These are phyloP conservation scores for Colletotrichum simmondsii DNA, from an alignment of 2,329 filamentous ascomycete genomes.

Conservation along the genomic window DNA sequence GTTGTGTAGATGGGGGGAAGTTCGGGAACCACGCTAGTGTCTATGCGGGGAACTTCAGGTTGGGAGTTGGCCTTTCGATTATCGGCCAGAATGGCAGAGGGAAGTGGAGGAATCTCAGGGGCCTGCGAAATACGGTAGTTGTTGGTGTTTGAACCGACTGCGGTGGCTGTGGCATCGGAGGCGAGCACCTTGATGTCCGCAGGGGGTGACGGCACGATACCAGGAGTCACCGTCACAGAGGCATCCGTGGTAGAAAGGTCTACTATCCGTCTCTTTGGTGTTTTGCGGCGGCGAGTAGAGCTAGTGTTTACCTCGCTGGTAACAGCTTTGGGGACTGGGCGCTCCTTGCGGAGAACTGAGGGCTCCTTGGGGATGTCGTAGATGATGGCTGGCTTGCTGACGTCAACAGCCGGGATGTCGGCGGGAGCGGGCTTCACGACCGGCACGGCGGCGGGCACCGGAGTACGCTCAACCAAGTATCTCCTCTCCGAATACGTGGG, in stretches of 20 bases:
- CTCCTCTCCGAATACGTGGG: constrained; percentile 89
- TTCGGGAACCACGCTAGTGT: constrained; percentile 49
- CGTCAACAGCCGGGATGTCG: constrained; percentile 71
- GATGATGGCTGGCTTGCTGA: constrained; percentile 74
- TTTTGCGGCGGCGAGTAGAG: constrained; percentile 69
- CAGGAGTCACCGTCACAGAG: constrained; percentile 20
- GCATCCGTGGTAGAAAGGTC: constrained; percentile 68
- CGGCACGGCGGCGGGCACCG: constrained; percentile 80
- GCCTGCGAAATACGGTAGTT: constrained; percentile 59
- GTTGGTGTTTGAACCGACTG: constrained; percentile 36
- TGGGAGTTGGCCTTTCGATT: constrained; percentile 44
- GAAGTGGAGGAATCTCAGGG: constrained; percentile 48
- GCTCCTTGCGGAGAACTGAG: constrained; percentile 68
- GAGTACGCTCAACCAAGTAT: constrained; percentile 82
- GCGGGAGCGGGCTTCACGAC: constrained; percentile 77
- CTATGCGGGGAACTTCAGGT: constrained; percentile 50
- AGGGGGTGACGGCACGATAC: neutral
- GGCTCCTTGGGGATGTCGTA: constrained; percentile 62
- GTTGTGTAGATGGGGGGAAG: constrained; percentile 45
- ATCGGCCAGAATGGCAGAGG: constrained; percentile 45
- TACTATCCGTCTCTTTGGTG: constrained; percentile 72
- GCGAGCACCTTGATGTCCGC: constrained; percentile 25
- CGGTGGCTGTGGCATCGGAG: constrained; percentile 17
- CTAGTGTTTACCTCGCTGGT: constrained; percentile 68
- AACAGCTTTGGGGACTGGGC: constrained; percentile 61